These are phyloP conservation scores for Pythium folliculosum DNA, from an alignment of 352 stramenopile species.

Conservation along the genomic window DNA sequence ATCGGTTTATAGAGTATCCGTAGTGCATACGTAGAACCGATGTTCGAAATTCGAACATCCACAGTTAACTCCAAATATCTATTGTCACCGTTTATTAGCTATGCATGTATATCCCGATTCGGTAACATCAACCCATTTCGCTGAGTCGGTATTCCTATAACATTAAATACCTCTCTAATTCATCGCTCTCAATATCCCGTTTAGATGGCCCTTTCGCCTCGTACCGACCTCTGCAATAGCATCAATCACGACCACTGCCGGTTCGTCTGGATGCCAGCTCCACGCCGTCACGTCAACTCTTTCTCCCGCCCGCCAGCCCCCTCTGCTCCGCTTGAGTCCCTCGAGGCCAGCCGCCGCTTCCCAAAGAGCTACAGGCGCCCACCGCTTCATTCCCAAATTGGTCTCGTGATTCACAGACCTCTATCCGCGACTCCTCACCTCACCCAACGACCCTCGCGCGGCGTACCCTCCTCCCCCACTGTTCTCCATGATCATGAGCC, in stretches of 20 bases:
- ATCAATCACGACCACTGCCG: neutral
- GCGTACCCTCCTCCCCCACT: neutral
- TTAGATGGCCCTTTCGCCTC: neutral
- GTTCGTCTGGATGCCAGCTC: neutral
- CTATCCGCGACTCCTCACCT: neutral
- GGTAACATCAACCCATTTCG: slow-evolving; percentile 18
- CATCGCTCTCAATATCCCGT: neutral
- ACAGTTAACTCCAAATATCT: too few relatives aligned
- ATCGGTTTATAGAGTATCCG: neutral
- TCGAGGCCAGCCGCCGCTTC: neutral
- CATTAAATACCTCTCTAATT: slow-evolving; percentile 1
- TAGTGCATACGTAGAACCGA: too few relatives aligned
- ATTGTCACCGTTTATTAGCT: neutral
- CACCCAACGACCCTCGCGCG: neutral
- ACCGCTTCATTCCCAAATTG: slow-evolving; percentile 7
- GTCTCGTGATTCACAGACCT: slow-evolving; percentile 5
- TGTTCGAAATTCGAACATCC: neutral
- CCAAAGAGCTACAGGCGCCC: neutral
- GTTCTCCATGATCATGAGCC: slow-evolving; percentile 20
- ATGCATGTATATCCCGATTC: neutral
- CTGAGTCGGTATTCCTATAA: neutral
- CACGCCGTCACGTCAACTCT: slow-evolving; percentile 2
- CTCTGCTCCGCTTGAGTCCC: neutral
- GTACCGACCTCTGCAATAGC: neutral
- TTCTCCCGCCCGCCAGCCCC: neutral